Evolutionary conservation across 2,329 filamentous ascomycete species (phyloP), one percentile per base, ranked within the genome.

Genomic region (Fusarium falciforme): DNA sequence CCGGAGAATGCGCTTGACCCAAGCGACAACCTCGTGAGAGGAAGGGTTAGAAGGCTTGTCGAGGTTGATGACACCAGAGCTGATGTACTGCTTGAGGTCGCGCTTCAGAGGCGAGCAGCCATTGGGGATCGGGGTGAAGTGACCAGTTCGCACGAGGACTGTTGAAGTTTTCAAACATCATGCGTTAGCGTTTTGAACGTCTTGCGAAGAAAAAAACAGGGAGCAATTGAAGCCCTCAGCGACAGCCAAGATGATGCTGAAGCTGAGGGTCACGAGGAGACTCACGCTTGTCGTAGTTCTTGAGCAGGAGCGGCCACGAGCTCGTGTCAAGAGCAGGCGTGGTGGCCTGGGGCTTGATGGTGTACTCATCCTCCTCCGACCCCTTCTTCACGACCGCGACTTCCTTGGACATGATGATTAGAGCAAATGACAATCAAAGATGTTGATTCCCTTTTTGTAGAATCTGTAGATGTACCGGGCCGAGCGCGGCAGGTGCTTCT

Each of bases 11-110:
- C 96, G 93, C 92, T 99, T 99, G 79, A 98, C 93, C 96, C 96
- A 99, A 77, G 96, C 96, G 81, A 99, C 96, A 76, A 99, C 96
- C 89, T 99, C 96, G 89, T 99, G 96, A 81, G 93, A 96, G 77
- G 95, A 98, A 64, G 96, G 96, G 88, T 99, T 99, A 62, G 95
- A 97, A 67, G 96, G 96, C 88, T 85, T 85, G 76, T 85, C 84
- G 78, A 98, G 92, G 87, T 99, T 99, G 86, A 99, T 98, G 68
- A 99, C 96, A 86, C 96, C 96, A 74, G 94, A 97, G 84, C 93
- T 96, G 83, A 99, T 92, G 87, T 98, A 99, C 75, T 93, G 95
- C 89, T 98, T 98, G 82, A 99, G 90, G 84, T 98, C 96, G 84
- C 96, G 94, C 86, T 94, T 95, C 82, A 97, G 87, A 65, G 96